These are phyloP conservation scores for Pseudocercospora cruenta DNA, from an alignment of 2,329 filamentous ascomycete species.

Conservation along the genomic window DNA sequence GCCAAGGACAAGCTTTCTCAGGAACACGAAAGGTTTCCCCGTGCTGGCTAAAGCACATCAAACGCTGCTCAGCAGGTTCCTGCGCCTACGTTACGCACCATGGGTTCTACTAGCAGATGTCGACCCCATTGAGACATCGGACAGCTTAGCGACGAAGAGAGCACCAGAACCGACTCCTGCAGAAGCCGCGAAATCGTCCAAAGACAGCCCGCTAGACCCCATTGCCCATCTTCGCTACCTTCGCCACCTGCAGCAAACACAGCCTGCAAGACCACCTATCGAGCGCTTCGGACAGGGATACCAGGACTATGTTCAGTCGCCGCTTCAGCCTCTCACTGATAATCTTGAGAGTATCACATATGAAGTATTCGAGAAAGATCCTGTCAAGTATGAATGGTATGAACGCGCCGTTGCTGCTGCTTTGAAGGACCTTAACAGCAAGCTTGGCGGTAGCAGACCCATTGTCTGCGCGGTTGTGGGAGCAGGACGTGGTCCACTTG, in stretches of 20 bases:
- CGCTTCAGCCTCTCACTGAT: conserved; percentile 90
- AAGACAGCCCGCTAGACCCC: conserved; percentile 54
- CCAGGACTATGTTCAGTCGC: conserved; percentile 95
- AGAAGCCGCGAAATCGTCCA: conserved; percentile 57
- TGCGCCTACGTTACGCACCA: conserved; percentile 60
- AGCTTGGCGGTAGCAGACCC: conserved; percentile 70
- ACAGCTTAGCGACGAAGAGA: neutral
- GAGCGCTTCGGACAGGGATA: conserved; percentile 72
- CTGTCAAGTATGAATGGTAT: conserved; percentile 97
- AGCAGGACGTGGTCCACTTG: conserved; percentile 87
- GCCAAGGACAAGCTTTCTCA: conserved; percentile 57
- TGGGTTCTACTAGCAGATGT: conserved; percentile 65
- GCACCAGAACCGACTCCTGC: conserved; percentile 63
- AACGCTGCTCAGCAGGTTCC: conserved; percentile 58
- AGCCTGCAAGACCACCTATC: conserved; percentile 66
- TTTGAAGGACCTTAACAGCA: conserved; percentile 78
- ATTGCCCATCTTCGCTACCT: conserved; percentile 78
- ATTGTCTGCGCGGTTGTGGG: conserved; percentile 91
- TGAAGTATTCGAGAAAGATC: conserved; percentile 97
- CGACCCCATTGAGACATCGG: conserved; percentile 48
- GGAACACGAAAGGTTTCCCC: conserved; percentile 62
- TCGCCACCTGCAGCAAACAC: conserved; percentile 79
- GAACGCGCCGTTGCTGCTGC: conserved; percentile 82
- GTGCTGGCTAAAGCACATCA: conserved; percentile 64
- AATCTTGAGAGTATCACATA: conserved; percentile 97